phyloP scores from a whole-genome alignment of 768 basidiomycete species.

The Boletus coccyginus region DNA sequence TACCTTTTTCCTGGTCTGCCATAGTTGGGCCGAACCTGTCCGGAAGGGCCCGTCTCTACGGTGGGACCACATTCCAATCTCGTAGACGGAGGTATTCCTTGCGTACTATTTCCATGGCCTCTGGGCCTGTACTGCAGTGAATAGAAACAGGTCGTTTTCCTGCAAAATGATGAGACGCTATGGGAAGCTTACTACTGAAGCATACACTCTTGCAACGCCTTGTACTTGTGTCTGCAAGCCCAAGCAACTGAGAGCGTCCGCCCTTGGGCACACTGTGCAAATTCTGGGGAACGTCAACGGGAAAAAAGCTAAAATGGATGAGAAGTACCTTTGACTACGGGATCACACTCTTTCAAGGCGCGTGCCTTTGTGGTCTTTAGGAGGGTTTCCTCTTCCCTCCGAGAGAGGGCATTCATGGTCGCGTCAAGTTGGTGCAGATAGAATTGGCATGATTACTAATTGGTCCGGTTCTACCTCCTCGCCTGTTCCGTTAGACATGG shows the following conservation, averaged over 20 bases:
- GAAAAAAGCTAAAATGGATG: background rate
- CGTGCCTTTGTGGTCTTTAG: conserved; percentile 77
- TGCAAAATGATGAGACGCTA: background rate
- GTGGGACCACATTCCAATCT: conserved; percentile 27
- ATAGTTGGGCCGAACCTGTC: background rate
- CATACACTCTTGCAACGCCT: conserved; percentile 75
- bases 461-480: background rate
- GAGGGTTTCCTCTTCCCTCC: conserved; percentile 85
- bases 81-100: conserved; percentile 72
- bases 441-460: conserved; percentile 8
- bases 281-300: conserved; percentile 47
- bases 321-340: conserved; percentile 60
- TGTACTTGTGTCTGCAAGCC: conserved; percentile 72
- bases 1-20: background rate
- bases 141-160: background rate
- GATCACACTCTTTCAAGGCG: conserved; percentile 77
- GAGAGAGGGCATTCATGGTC: conserved; percentile 78
- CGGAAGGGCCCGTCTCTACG: background rate
- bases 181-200: conserved; percentile 60
- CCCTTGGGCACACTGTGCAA: conserved; percentile 80
- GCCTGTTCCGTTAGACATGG: conserved; percentile 4
- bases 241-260: conserved; percentile 83
- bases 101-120: conserved; percentile 69
- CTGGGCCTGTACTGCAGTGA: conserved; percentile 59
- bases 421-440: background rate